Conservation (phyloP, 1,284 basidiomycete genomes). For the Cutaneotrichosporon cutaneum region DNA sequence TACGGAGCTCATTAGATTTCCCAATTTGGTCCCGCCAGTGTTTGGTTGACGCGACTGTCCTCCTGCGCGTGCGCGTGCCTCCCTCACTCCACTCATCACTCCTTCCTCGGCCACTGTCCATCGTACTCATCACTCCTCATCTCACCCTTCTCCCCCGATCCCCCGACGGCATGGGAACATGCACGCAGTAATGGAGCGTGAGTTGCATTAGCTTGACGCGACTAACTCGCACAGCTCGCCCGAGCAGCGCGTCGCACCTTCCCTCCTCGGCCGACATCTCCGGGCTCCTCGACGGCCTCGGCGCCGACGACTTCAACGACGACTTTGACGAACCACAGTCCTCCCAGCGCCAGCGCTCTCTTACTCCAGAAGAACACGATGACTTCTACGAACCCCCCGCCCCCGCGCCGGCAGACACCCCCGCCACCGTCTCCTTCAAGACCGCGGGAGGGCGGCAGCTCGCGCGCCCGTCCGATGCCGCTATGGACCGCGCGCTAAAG, state of each 20-base stretch:
- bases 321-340: slow-evolving; percentile 1
- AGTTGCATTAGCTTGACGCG: background rate
- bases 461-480: slow-evolving; percentile 31
- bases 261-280: slow-evolving; percentile 25
- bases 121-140: background rate
- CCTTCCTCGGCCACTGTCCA: too few species aligned
- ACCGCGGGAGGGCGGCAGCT: slow-evolving; percentile 33
- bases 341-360: background rate
- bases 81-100: background rate
- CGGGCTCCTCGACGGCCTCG: slow-evolving; percentile 38
- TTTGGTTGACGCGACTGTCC: slow-evolving; percentile 18
- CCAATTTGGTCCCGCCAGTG: slow-evolving; percentile 3
- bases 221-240: slow-evolving; percentile 1
- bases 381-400: slow-evolving; percentile 11
- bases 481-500: slow-evolving; percentile 32
- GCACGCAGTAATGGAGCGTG: background rate
- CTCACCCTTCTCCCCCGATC: background rate
- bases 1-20: background rate
- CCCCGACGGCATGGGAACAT: background rate
- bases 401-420: slow-evolving; percentile 17
- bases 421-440: slow-evolving; percentile 33
- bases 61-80: background rate
- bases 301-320: slow-evolving; percentile 32
- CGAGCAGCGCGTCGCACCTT: background rate
- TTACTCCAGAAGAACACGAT: slow-evolving; percentile 4